These are phyloP conservation scores for Hortaea werneckii DNA, from an alignment of 2,329 filamentous ascomycete genomes.

Conservation along the genomic window DNA sequence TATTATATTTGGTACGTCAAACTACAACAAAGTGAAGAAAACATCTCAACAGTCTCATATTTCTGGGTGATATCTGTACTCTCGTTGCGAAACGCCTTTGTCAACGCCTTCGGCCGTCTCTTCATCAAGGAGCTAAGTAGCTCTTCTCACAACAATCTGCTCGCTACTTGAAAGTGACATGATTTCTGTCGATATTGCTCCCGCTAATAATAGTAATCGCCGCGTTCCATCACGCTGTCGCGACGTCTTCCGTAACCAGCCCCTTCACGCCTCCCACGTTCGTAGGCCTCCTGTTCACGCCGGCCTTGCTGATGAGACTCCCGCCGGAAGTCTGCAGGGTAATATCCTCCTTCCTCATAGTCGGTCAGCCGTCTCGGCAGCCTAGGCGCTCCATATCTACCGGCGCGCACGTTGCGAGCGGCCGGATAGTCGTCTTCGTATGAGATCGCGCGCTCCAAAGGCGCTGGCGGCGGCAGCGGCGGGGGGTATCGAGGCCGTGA, in stretches of 20 bases:
- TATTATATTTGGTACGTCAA: constrained; percentile 5
- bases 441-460: neutral
- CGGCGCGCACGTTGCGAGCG: neutral
- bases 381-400: neutral
- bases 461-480: neutral
- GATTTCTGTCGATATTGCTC: neutral
- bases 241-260: neutral
- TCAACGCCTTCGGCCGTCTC: no score
- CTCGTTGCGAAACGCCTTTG: no score
- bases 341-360: neutral
- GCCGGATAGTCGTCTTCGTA: constrained; percentile 4
- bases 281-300: neutral
- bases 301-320: neutral
- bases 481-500: neutral
- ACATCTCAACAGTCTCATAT: no score
- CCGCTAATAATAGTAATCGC: neutral
- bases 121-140: no score
- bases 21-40: neutral
- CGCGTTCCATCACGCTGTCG: neutral
- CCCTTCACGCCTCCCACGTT: neutral
- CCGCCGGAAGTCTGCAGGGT: constrained; percentile 1
- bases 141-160: no score
- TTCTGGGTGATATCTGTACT: no score
- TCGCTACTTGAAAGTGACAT: no score
- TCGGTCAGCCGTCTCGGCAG: constrained; percentile 2